These are phyloP conservation scores for Emmonsiellopsis sp. DNA, from an alignment of 2,329 filamentous ascomycete genomes.

Conservation along the genomic window DNA sequence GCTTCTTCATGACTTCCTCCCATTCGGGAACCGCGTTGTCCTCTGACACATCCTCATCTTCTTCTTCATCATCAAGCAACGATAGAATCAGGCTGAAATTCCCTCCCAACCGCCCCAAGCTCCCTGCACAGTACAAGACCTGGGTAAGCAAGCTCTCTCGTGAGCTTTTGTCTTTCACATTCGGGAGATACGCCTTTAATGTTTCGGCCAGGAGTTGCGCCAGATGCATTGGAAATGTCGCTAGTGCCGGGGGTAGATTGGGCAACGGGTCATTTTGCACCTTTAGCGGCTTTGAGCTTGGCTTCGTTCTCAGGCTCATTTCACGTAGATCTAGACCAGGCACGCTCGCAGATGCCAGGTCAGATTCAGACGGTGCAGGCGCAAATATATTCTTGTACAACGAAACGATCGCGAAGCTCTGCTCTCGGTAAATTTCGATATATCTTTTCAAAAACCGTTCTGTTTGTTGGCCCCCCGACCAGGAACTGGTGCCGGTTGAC, in stretches of 20 bases:
- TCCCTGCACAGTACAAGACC: constrained; percentile 85
- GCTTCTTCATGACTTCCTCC: constrained; percentile 82
- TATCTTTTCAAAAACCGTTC: constrained; percentile 91
- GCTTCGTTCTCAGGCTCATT: constrained; percentile 14
- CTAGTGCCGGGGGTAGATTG: constrained; percentile 63
- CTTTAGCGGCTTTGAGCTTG: constrained; percentile 14
- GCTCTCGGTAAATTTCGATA: constrained; percentile 94
- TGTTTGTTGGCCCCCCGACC: constrained; percentile 68
- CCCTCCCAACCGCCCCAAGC: constrained; percentile 76
- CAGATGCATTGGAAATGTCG: constrained; percentile 76
- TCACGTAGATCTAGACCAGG: constrained; percentile 18
- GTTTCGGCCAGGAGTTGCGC: constrained; percentile 73
- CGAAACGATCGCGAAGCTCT: constrained; percentile 90
- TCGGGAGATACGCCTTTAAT: constrained; percentile 65
- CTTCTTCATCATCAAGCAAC: constrained; percentile 33
- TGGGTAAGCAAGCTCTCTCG: constrained; percentile 85
- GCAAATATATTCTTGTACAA: constrained; percentile 90
- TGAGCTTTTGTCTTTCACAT: constrained; percentile 67
- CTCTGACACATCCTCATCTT: constrained; percentile 32
- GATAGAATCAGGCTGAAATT: constrained; percentile 89
- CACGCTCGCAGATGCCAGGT: constrained; percentile 18
- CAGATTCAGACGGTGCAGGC: constrained; percentile 37
- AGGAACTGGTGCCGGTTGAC: constrained; percentile 13
- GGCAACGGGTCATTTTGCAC: constrained; percentile 24
- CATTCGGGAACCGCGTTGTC: constrained; percentile 51